Evolutionary conservation across 352 stramenopile species (phyloP).

Genomic region (Pythium dissotocum): DNA sequence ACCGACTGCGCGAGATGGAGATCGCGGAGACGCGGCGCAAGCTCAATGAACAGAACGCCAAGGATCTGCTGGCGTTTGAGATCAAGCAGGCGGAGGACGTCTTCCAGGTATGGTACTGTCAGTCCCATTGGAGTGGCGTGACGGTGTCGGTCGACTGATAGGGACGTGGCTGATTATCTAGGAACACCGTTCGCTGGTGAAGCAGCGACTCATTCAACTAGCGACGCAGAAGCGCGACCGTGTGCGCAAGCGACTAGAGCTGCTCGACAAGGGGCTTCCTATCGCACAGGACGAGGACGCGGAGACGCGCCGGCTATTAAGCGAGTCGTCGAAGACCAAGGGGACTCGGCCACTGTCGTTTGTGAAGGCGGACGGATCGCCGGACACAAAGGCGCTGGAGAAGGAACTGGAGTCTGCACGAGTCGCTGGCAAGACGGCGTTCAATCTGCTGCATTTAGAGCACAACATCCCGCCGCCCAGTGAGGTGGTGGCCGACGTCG

Average conservation of each 20-base stretch:
- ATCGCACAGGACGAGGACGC: constrained; percentile 1
- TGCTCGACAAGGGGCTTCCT: constrained; percentile 24
- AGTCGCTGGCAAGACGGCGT: constrained; percentile 32
- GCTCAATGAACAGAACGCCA: constrained; percentile 54
- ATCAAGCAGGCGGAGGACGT: constrained; percentile 72
- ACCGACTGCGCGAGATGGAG: constrained; percentile 47
- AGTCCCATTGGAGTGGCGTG: no score
- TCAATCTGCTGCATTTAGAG: constrained; percentile 63
- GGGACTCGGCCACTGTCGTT: neutral
- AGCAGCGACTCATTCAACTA: constrained; percentile 28
- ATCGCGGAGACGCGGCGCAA: constrained; percentile 52
- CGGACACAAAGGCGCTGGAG: constrained; percentile 28
- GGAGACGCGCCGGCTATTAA: neutral
- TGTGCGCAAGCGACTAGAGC: constrained; percentile 19
- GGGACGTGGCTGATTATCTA: neutral
- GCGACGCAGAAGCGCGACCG: constrained; percentile 14
- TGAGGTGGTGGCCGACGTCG: constrained; percentile 44
- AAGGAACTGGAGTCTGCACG: constrained; percentile 34
- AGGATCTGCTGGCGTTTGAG: constrained; percentile 72
- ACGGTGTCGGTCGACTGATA: no score
- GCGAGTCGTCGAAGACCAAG: neutral
- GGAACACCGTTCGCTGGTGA: constrained; percentile 31
- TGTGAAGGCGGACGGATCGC: neutral
- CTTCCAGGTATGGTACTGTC: constrained; percentile 28
- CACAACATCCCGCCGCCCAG: constrained; percentile 38